Evolutionary conservation across 768 basidiomycete species (phyloP).

Genomic region (Boletellus sp.): DNA sequence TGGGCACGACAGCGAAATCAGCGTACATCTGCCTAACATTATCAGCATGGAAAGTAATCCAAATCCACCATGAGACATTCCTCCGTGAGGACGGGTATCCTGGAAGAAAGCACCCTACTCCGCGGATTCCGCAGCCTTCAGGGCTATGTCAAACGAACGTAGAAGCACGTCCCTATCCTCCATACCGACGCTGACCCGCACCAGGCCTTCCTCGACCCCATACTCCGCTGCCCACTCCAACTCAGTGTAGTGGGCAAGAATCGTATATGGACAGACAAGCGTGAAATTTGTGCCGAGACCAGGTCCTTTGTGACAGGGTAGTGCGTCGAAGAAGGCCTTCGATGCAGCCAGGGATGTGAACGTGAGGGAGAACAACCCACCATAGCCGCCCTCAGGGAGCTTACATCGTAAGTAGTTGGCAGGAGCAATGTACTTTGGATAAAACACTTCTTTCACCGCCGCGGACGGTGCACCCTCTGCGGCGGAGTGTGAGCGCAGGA

Average conservation of each 20-base stretch:
- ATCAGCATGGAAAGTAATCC: too few relatives aligned
- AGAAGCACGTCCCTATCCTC: slow-evolving; percentile 64
- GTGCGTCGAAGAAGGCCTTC: slow-evolving; percentile 76
- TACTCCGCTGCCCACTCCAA: slow-evolving; percentile 87
- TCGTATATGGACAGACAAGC: slow-evolving; percentile 87
- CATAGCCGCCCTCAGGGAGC: slow-evolving; percentile 58
- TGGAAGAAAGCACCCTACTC: slow-evolving; percentile 5
- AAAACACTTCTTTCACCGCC: slow-evolving; percentile 80
- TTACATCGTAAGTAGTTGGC: slow-evolving; percentile 71
- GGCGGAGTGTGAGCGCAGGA: slow-evolving; percentile 59
- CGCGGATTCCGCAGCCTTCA: slow-evolving; percentile 66
- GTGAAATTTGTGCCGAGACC: slow-evolving; percentile 95
- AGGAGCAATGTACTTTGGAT: slow-evolving; percentile 78
- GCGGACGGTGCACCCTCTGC: slow-evolving; percentile 34
- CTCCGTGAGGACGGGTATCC: neutral
- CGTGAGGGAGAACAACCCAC: slow-evolving; percentile 83
- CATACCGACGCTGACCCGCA: slow-evolving; percentile 89
- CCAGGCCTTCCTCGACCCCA: slow-evolving; percentile 80
- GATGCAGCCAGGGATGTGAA: slow-evolving; percentile 71
- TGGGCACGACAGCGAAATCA: neutral
- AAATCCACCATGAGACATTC: neutral
- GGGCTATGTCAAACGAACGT: slow-evolving; percentile 55
- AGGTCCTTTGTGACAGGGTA: slow-evolving; percentile 86
- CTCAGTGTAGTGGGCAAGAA: slow-evolving; percentile 87
- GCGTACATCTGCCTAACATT: neutral